phyloP scores from a whole-genome alignment of 2,329 filamentous ascomycete genomes.

The Sarocladium oryzae region DNA sequence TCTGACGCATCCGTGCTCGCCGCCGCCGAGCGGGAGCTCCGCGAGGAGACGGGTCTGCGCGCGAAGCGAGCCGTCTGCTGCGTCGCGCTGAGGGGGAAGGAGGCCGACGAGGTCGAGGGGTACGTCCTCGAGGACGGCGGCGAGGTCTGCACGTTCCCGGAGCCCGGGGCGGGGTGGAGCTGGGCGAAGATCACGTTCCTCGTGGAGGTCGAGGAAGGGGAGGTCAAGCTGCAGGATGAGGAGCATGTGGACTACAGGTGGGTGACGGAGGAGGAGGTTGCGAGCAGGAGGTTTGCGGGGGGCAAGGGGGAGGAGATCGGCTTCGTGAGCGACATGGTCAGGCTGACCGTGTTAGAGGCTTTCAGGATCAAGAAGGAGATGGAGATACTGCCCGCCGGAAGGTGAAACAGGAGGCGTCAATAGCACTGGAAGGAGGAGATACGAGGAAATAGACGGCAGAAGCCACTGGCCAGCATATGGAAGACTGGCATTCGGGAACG shows the following conservation, averaged over 20 bases:
- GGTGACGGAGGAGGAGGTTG: constrained; percentile 9
- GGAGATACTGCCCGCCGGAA: no score
- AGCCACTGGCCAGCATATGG: not conserved
- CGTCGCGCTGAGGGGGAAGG: not conserved
- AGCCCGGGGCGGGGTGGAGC: not conserved
- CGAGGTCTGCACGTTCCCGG: not conserved
- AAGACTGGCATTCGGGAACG: not conserved
- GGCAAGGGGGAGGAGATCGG: not conserved
- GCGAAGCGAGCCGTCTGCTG: not conserved
- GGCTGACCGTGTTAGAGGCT: not conserved
- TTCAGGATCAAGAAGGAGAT: constrained; percentile 1
- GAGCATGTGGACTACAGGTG: constrained; percentile 9
- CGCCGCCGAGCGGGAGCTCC: not conserved
- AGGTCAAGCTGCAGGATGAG: not conserved
- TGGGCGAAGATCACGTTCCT: constrained; percentile 6
- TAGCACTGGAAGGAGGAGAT: not conserved
- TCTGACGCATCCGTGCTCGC: not conserved
- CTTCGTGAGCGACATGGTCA: constrained; percentile 1
- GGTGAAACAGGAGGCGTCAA: no score
- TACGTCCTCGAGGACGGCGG: constrained; percentile 1
- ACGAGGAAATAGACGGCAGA: not conserved
- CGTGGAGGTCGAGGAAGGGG: not conserved
- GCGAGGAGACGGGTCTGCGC: not conserved
- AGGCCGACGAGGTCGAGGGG: not conserved
- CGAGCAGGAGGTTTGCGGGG: not conserved